Evolutionary conservation across 2,329 filamentous ascomycete genomes (phyloP).

Genomic region (Basipetospora chlamydospora): DNA sequence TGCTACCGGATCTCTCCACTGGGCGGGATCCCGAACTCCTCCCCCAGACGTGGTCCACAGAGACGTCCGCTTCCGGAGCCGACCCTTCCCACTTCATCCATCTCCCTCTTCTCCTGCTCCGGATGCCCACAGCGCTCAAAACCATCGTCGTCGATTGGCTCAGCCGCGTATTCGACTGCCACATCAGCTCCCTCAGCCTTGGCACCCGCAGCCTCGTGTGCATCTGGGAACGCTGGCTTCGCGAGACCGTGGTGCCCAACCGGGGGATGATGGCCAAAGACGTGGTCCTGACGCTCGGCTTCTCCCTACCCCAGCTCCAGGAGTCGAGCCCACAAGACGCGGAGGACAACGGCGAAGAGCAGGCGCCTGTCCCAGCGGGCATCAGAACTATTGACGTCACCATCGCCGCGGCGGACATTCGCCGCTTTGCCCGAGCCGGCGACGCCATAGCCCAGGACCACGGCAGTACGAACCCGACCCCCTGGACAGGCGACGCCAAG

Average conservation of each 20-base stretch:
- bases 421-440: slow-evolving; percentile 29
- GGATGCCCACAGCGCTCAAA: slow-evolving; percentile 40
- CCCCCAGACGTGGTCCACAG: background rate
- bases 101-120: slow-evolving; percentile 37
- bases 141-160: slow-evolving; percentile 35
- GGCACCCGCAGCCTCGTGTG: slow-evolving; percentile 34
- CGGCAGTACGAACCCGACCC: slow-evolving; percentile 5
- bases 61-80: background rate
- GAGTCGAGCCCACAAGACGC: slow-evolving; percentile 8
- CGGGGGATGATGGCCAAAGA: slow-evolving; percentile 26
- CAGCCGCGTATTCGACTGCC: slow-evolving; percentile 39
- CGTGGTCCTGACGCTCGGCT: slow-evolving; percentile 34
- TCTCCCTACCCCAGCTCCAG: slow-evolving; percentile 22
- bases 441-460: slow-evolving; percentile 10
- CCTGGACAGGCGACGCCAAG: slow-evolving; percentile 18
- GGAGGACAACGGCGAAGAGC: slow-evolving; percentile 9
- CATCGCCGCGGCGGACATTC: slow-evolving; percentile 31
- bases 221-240: slow-evolving; percentile 37
- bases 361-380: slow-evolving; percentile 12
- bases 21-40: background rate
- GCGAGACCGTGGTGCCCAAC: slow-evolving; percentile 17
- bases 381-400: slow-evolving; percentile 35
- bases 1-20: slow-evolving; percentile 24
- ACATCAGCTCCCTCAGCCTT: slow-evolving; percentile 32
- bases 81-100: slow-evolving; percentile 22